phyloP scores from a whole-genome alignment of 2,329 filamentous ascomycete genomes.

The Aureobasidium sp. region DNA sequence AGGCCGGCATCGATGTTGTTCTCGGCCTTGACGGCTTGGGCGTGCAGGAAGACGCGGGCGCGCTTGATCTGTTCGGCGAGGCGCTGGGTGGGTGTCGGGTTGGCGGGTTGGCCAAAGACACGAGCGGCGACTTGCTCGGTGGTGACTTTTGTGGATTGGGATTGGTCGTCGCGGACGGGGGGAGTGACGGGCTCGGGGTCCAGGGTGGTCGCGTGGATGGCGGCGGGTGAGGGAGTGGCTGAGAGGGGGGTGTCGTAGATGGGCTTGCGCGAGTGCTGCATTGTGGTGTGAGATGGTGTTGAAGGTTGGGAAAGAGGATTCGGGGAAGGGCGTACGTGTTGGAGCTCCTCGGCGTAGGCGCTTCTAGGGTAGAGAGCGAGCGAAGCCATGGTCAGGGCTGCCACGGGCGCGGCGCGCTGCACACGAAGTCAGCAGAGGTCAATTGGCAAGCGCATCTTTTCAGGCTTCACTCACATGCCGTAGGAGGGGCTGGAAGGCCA shows the following conservation, averaged over 20 bases:
- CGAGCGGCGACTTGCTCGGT: slow-evolving; percentile 14
- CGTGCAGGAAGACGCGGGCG: slow-evolving; percentile 71
- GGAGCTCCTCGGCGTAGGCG: slow-evolving; percentile 41
- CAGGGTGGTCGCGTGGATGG: slow-evolving; percentile 26
- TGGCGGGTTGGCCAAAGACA: slow-evolving; percentile 24
- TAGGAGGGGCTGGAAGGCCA: slow-evolving; percentile 46
- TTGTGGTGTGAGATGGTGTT: slow-evolving; percentile 12
- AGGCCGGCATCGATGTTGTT: slow-evolving; percentile 74
- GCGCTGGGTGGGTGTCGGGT: slow-evolving; percentile 78
- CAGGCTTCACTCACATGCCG: slow-evolving; percentile 38
- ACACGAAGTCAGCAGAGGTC: slow-evolving; percentile 18
- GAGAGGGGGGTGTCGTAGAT: slow-evolving; percentile 69
- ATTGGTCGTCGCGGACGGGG: slow-evolving; percentile 33
- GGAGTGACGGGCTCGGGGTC: slow-evolving; percentile 36
- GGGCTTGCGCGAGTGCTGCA: slow-evolving; percentile 42
- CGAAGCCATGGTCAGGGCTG: slow-evolving; percentile 34
- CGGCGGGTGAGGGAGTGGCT: slow-evolving; percentile 26
- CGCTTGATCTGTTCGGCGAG: slow-evolving; percentile 74
- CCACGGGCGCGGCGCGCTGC: slow-evolving; percentile 43
- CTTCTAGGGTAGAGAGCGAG: slow-evolving; percentile 37
- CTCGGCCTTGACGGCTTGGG: slow-evolving; percentile 64
- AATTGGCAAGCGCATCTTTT: background rate
- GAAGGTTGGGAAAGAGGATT: background rate
- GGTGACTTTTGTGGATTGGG: slow-evolving; percentile 26
- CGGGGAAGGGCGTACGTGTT: slow-evolving; percentile 8